These are phyloP conservation scores for Sideroxylon spinosum DNA, from an alignment of 179 eudicot species.

Conservation along the genomic window DNA sequence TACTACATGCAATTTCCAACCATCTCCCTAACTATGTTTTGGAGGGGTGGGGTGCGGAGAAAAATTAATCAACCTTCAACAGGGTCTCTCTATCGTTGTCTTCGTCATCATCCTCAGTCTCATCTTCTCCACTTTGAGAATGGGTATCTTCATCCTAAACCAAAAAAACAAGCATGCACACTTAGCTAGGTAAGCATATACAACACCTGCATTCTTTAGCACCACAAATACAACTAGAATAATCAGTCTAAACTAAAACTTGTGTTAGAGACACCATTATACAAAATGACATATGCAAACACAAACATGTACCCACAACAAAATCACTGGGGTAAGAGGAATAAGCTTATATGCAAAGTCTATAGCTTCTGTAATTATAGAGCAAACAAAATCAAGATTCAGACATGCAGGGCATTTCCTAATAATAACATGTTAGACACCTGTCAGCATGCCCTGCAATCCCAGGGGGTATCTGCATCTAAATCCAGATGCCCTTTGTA, in stretches of 20 bases:
- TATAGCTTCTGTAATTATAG: neutral
- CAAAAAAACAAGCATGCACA: slow-evolving; percentile 8
- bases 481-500: neutral
- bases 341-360: neutral
- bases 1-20: neutral
- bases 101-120: slow-evolving; percentile 29
- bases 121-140: slow-evolving; percentile 30
- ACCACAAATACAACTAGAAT: neutral
- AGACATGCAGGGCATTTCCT: neutral
- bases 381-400: neutral
- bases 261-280: neutral
- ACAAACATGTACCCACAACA: neutral
- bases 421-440: neutral
- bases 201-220: neutral
- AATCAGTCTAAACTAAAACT: neutral
- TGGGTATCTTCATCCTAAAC: slow-evolving; percentile 37
- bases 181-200: slow-evolving; percentile 1
- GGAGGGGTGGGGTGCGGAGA: neutral
- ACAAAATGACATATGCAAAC: neutral
- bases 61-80: slow-evolving; percentile 38
- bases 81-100: slow-evolving; percentile 41
- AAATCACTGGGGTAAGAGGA: neutral
- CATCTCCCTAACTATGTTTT: neutral
- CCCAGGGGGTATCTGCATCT: neutral
- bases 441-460: neutral